Percentiles rank a stretch among this genome's conserved stretches.
Evolutionary conservation across 768 basidiomycete genomes (phyloP).

Genomic region (Podaxis rugospora): DNA sequence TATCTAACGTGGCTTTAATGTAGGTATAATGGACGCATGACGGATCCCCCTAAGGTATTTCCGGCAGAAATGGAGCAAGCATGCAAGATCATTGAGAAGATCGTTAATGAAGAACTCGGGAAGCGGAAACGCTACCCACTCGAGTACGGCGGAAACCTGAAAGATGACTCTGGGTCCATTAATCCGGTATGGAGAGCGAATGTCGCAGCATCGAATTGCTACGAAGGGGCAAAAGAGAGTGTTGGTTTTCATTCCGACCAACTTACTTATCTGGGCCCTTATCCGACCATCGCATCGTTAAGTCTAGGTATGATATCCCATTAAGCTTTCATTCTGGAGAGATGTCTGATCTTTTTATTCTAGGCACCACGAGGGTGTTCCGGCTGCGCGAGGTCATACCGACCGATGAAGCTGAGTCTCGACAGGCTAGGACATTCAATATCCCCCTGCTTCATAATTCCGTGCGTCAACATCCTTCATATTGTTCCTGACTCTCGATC

Average conservation of each 20-base stretch:
- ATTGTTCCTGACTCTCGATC: not conserved
- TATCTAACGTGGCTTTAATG: conserved; percentile 2
- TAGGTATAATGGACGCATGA: conserved; percentile 79
- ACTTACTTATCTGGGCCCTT: conserved; percentile 77
- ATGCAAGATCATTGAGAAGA: conserved; percentile 60
- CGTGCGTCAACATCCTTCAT: conserved; percentile 32
- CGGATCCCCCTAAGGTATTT: conserved; percentile 52
- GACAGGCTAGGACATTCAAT: conserved; percentile 70
- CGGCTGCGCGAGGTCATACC: conserved; percentile 77
- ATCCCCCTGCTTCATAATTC: conserved; percentile 77
- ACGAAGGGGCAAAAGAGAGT: conserved; percentile 75
- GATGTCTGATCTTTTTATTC: not conserved
- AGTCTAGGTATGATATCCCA: conserved; percentile 55
- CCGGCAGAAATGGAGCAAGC: conserved; percentile 75
- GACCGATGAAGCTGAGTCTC: conserved; percentile 47
- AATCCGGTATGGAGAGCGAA: conserved; percentile 64
- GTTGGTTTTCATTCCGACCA: conserved; percentile 85
- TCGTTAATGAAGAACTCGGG: conserved; percentile 69
- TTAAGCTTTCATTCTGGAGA: not conserved
- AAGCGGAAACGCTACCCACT: conserved; percentile 56
- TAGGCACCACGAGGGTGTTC: conserved; percentile 68
- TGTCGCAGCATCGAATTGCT: conserved; percentile 83
- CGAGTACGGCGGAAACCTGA: conserved; percentile 51
- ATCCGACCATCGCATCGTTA: conserved; percentile 80
- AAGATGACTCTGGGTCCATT: conserved; percentile 6